phyloP scores from a whole-genome alignment of 2,329 filamentous ascomycete species.

The Diaporthe vexans region DNA sequence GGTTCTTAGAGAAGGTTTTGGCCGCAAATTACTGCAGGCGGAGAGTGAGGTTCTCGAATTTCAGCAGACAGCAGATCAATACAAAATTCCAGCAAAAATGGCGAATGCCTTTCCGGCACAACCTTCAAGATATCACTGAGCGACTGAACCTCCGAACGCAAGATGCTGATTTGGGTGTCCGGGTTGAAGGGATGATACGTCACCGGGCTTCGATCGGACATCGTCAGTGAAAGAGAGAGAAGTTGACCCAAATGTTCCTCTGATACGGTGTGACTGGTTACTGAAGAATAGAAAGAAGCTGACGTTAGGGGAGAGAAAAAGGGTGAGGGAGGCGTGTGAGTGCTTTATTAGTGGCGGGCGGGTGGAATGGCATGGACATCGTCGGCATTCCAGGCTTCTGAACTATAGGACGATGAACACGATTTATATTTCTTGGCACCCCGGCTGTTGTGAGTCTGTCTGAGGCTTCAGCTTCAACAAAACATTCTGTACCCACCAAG shows the following conservation, averaged over 20 bases:
- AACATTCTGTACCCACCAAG: too few species aligned
- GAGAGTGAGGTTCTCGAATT: conserved; percentile 8
- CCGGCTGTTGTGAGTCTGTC: too few species aligned
- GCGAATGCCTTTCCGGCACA: background rate
- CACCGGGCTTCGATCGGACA: background rate
- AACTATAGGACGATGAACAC: background rate
- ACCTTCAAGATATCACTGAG: too few species aligned
- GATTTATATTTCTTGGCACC: too few species aligned
- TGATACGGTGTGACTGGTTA: background rate
- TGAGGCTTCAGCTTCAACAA: too few species aligned
- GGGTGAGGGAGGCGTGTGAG: too few species aligned
- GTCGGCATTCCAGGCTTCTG: background rate
- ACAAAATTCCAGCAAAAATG: background rate
- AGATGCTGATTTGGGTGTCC: background rate
- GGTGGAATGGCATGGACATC: background rate
- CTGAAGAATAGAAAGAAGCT: background rate
- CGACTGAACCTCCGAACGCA: background rate
- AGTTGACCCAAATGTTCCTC: too few species aligned
- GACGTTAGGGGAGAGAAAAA: background rate
- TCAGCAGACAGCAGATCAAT: conserved; percentile 29
- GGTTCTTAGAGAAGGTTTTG: conserved; percentile 68
- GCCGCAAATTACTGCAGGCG: background rate
- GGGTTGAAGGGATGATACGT: background rate
- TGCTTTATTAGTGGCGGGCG: background rate
- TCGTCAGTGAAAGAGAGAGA: background rate